These are phyloP conservation scores for Russula abietina DNA, from an alignment of 768 basidiomycete genomes.

Conservation along the genomic window DNA sequence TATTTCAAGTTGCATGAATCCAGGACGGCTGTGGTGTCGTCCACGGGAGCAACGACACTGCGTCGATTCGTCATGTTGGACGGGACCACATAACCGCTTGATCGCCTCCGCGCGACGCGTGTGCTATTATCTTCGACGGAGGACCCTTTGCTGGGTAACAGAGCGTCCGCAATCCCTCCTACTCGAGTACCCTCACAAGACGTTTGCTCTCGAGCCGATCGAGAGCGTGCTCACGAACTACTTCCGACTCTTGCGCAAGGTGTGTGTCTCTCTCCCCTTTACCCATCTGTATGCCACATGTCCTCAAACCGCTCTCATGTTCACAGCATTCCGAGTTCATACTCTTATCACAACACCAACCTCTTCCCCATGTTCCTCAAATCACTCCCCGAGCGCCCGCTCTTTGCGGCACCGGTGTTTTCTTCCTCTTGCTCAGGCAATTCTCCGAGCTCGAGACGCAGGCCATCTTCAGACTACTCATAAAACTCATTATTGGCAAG, in stretches of 20 bases:
- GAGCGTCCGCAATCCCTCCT: slow-evolving; percentile 59
- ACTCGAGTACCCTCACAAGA: slow-evolving; percentile 78
- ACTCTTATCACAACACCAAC: slow-evolving; percentile 76
- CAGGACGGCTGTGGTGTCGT: too few relatives aligned
- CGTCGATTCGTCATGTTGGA: too few relatives aligned
- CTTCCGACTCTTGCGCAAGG: slow-evolving; percentile 78
- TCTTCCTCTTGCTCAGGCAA: slow-evolving; percentile 88
- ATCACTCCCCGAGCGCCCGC: slow-evolving; percentile 77
- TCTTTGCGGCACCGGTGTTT: slow-evolving; percentile 90
- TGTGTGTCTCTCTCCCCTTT: slow-evolving; percentile 34
- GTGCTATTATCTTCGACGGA: slow-evolving; percentile 85
- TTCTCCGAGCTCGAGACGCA: slow-evolving; percentile 84
- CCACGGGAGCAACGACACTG: too few relatives aligned
- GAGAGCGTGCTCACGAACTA: slow-evolving; percentile 95
- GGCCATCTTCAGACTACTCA: slow-evolving; percentile 31
- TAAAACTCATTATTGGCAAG: slow-evolving; percentile 11
- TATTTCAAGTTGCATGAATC: too few relatives aligned
- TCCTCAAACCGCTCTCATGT: neutral
- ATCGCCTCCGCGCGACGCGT: slow-evolving; percentile 82
- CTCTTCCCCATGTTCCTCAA: slow-evolving; percentile 87
- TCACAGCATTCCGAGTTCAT: slow-evolving; percentile 73
- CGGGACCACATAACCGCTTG: too few relatives aligned
- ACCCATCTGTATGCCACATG: neutral
- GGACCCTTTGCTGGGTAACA: slow-evolving; percentile 78
- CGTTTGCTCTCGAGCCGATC: slow-evolving; percentile 91